phyloP scores from a whole-genome alignment of 2,329 filamentous ascomycete genomes.

The Lasiodiplodia citricola region DNA sequence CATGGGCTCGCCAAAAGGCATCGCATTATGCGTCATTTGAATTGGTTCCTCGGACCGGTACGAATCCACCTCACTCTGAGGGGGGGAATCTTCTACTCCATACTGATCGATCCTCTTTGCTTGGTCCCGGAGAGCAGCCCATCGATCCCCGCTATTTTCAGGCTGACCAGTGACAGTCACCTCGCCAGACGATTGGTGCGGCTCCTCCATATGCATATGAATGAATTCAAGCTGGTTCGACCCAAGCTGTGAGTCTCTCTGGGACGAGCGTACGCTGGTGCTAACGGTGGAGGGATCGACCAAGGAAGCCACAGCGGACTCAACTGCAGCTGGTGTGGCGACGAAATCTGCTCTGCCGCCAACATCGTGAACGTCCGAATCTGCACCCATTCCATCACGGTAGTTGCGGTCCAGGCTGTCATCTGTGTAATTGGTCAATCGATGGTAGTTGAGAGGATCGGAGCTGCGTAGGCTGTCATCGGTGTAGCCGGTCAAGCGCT shows the following conservation, averaged over 20 bases:
- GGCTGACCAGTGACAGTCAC: slow-evolving; percentile 30
- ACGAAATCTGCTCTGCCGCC: slow-evolving; percentile 79
- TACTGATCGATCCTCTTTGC: slow-evolving; percentile 38
- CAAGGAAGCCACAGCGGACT: slow-evolving; percentile 89
- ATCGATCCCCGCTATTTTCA: slow-evolving; percentile 40
- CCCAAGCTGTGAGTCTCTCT: slow-evolving; percentile 21
- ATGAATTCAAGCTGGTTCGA: background rate
- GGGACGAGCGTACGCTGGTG: slow-evolving; percentile 41
- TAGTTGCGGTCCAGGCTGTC: slow-evolving; percentile 62
- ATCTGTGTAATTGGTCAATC: slow-evolving; percentile 58
- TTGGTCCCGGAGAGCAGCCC: slow-evolving; percentile 48
- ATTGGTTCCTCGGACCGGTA: slow-evolving; percentile 45
- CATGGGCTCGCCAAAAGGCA: slow-evolving; percentile 73
- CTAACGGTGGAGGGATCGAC: slow-evolving; percentile 82
- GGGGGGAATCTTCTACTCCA: slow-evolving; percentile 55
- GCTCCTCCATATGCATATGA: slow-evolving; percentile 25
- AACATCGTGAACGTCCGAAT: slow-evolving; percentile 69
- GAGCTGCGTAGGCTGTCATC: slow-evolving; percentile 55
- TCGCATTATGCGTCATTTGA: slow-evolving; percentile 70
- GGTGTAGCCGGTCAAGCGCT: slow-evolving; percentile 52
- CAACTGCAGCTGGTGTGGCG: slow-evolving; percentile 73
- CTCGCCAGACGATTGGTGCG: slow-evolving; percentile 33
- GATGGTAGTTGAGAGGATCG: slow-evolving; percentile 56
- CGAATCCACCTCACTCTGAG: slow-evolving; percentile 60
- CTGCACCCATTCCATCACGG: slow-evolving; percentile 63